Evolutionary conservation across 768 basidiomycete genomes (phyloP).

Genomic region (Rubroboletus pulcherrimus): DNA sequence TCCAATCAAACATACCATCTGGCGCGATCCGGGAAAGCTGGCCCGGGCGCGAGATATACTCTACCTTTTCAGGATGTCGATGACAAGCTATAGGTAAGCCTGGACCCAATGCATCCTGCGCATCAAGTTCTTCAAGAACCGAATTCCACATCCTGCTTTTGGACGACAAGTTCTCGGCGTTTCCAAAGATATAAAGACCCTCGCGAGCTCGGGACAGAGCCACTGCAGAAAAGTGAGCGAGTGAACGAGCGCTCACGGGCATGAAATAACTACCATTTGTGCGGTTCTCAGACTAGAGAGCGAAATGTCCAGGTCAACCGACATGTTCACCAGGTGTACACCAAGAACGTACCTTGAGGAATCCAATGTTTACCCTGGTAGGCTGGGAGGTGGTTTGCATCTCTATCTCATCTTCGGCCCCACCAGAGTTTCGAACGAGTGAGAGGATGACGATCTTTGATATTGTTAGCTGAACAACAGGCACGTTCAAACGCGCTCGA

Average conservation of each 20-base stretch:
- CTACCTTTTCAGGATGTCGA: slow-evolving; percentile 44
- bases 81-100: slow-evolving; percentile 57
- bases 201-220: slow-evolving; percentile 72
- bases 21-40: slow-evolving; percentile 49
- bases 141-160: slow-evolving; percentile 55
- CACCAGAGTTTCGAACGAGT: slow-evolving; percentile 67
- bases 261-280: slow-evolving; percentile 43
- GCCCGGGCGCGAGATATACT: slow-evolving; percentile 48
- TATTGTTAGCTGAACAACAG: neutral
- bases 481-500: neutral
- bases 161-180: slow-evolving; percentile 49
- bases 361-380: slow-evolving; percentile 52
- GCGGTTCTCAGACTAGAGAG: slow-evolving; percentile 48
- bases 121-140: slow-evolving; percentile 56
- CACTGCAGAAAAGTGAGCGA: slow-evolving; percentile 35
- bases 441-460: slow-evolving; percentile 65
- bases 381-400: slow-evolving; percentile 9
- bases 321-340: neutral
- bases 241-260: neutral
- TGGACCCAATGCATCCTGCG: slow-evolving; percentile 42
- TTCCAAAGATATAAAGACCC: slow-evolving; percentile 72
- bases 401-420: slow-evolving; percentile 34
- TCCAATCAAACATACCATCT: slow-evolving; percentile 40
- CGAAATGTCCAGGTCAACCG: neutral
- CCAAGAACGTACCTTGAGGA: slow-evolving; percentile 52